A percentile compares a stretch with the other conserved stretches of the same genome.
phyloP scores from a whole-genome alignment of 2,329 filamentous ascomycete genomes.

The Pseudocercospora fuligena region DNA sequence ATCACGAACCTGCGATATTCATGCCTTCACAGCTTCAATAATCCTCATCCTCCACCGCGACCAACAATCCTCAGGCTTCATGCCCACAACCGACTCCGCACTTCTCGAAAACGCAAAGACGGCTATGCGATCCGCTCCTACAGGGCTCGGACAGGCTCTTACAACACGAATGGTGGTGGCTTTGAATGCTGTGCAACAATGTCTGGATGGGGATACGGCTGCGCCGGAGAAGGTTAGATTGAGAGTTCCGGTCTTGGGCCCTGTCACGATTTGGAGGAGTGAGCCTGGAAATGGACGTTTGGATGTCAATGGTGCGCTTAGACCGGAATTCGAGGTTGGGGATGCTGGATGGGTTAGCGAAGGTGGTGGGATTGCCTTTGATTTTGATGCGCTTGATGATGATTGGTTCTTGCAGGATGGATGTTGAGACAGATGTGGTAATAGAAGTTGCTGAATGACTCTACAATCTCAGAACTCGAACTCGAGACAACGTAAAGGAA shows the following conservation, averaged over 20 bases:
- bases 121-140: conserved; percentile 7
- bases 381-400: conserved; percentile 4
- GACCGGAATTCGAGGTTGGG: neutral
- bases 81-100: neutral
- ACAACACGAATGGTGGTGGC: conserved; percentile 2
- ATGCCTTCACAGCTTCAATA: conserved; percentile 15
- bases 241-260: neutral
- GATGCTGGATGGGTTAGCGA: neutral
- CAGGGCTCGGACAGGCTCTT: neutral
- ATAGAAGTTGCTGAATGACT: too few species aligned
- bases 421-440: too few species aligned
- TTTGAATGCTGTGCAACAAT: conserved; percentile 8
- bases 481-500: too few species aligned
- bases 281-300: neutral
- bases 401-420: neutral
- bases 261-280: neutral
- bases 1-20: conserved; percentile 13
- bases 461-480: too few species aligned
- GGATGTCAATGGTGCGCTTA: neutral
- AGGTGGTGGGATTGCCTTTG: neutral
- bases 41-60: conserved; percentile 11
- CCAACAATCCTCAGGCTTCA: neutral
- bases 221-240: neutral
- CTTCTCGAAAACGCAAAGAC: conserved; percentile 17
- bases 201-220: conserved; percentile 7